Conservation (phyloP, 495 filamentous ascomycete species). For the Rostrohypoxylon terebratum region DNA sequence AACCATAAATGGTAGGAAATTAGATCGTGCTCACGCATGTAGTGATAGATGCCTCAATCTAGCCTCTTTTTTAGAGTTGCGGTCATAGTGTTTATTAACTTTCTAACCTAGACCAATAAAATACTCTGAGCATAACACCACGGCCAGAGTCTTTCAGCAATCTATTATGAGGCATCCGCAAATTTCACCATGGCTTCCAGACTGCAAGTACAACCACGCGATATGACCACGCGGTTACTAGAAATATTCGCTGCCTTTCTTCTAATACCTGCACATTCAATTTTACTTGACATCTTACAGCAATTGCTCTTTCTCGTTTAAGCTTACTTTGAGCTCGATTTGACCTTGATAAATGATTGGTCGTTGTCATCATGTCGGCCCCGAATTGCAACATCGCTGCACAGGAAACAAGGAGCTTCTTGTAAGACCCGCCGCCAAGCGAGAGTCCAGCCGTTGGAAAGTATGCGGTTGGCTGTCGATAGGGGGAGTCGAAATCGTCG, state of each 20-base stretch:
- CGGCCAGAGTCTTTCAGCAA: not conserved
- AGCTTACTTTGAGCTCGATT: not conserved
- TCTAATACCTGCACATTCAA: not conserved
- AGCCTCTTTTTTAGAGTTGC: not conserved
- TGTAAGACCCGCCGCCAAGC: not conserved
- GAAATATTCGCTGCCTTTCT: not conserved
- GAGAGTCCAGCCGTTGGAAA: not conserved
- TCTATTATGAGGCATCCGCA: not conserved
- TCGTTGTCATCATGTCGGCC: not conserved
- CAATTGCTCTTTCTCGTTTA: not conserved
- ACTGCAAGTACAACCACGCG: no score
- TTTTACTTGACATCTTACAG: not conserved
- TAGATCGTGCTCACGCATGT: not conserved
- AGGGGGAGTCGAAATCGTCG: not conserved
- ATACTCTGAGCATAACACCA: not conserved
- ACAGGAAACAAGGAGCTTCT: no score
- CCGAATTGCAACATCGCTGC: no score
- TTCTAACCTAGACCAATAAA: not conserved
- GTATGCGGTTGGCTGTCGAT: not conserved
- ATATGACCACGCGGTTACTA: no score
- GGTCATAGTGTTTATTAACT: not conserved
- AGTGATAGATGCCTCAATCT: slow-evolving; percentile 1
- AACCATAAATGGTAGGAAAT: not conserved
- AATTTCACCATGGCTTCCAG: no score
- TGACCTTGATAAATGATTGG: not conserved